Base-by-base conservation (phyloP, 805 yeast species). In the Schwanniomyces sp. region DNA sequence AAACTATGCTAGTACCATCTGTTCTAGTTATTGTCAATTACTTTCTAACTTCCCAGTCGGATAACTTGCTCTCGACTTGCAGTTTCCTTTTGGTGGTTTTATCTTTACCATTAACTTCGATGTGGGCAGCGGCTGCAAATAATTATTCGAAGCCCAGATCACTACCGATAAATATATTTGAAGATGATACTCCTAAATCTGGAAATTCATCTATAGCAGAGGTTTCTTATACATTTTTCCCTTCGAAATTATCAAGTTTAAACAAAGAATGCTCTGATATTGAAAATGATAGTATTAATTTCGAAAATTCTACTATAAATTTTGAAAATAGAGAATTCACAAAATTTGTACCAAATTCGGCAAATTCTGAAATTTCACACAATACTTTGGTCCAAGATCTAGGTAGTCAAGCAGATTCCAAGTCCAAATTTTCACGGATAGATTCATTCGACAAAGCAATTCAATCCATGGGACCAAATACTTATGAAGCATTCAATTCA, bases 101-200 rank as follows among this genome's bases (percentile, higher is more conserved):
- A 25, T 86, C 91, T 3, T 70, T 91, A 45, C 97, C 97, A 0
- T 65, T 91, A 42, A 82, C 96, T 0, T 81, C 96, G 0, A 78
- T 91, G 79, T 91, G 97, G 97, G 96, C 97, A 0, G 72, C 85
- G 4, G 72, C 90, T 2, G 75, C 85, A 1, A 83, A 84, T 55
- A 80, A 79, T 47, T 59, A 75, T 1, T 51, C 59, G 2, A 34
- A 30, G 2, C 63, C 64, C 5, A 52, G 52, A 17, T 61, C 66
- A 10, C 52, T 56, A 1, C 37, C 57, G 9, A 28, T 51, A 5
- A 17, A 49, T 7, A 49, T 51, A 40, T 28, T 57, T 12, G 40
- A 32, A 6, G 17, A 32, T 32, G 36, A 32, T 14, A 41, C 29
- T 6, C 41, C 29, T 25, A 25, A 9, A 14, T 39, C 41, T 7